Base-by-base conservation (phyloP, 1,284 basidiomycete species). In the Apiotrichum brassicae region DNA sequence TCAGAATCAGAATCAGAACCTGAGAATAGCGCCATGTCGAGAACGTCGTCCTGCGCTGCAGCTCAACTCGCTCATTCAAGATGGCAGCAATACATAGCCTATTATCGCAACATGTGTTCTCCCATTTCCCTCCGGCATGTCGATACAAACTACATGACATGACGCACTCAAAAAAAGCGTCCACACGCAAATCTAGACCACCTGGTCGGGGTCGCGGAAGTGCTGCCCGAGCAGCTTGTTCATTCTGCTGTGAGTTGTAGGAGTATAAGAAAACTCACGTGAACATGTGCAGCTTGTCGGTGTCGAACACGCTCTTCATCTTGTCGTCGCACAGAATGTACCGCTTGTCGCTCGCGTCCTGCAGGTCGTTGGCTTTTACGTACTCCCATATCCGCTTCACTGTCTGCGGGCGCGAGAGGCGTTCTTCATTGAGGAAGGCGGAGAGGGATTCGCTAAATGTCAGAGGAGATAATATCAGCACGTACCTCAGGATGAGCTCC, bases 331-430 rank as follows among this genome's bases (percentile, higher is more conserved):
- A 79, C 19, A 74, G 49, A 48, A 79, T 77, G 58, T 68, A 74
- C 12, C 77, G 68, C 63, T 70, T 73, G 62, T 79, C 77, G 24
- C 44, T 53, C 34, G 72, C 71, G 58, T 78, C 76, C 59, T 79
- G 77, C n/a, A 78, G 61, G 39, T 72, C 68, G 32, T 75, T 65
- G 19, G 58, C 70, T 57, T 79, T 79, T 61, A 79, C 73, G 56
- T 78, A 76, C 11, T 62, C 75, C 77, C 77, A 79, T n/a, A 79
- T 72, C 50, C 74, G 66, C 62, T 79, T 78, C 48, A 78, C 77
- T 8, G 74, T 71, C 50, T 76, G 76, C 3, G 76, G 76, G 32
- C 77, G 66, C 6, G 77, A 76, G 22, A 68, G 46, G 19, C 63
- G 52, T 2, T 56, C 48, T 42, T 68, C 65, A 16, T 64, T 63